A percentile compares a stretch with the other conserved stretches of the same genome.
These are phyloP conservation scores for Setaria viridis DNA, from an alignment of 202 grass and related monocot genomes.

Conservation along the genomic window DNA sequence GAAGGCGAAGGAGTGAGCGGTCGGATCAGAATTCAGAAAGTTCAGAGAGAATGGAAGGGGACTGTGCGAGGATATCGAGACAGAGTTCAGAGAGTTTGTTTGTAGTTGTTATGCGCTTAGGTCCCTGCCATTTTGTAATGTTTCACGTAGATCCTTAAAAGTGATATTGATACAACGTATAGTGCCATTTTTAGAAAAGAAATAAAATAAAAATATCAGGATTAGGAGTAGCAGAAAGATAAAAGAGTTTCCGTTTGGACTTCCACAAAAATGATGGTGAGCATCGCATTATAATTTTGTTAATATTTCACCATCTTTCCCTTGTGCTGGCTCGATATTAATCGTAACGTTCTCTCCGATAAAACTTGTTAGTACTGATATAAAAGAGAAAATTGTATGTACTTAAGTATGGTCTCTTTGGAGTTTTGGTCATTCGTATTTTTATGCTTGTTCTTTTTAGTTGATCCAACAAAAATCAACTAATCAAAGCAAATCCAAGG, in stretches of 20 bases:
- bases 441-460: not conserved
- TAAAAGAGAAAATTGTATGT: not conserved
- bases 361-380: not conserved
- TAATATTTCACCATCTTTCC: no score
- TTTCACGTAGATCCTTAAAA: not conserved
- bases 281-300: no score
- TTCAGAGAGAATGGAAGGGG: not conserved
- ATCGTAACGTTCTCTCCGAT: not conserved
- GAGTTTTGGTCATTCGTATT: not conserved
- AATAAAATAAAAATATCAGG: not conserved
- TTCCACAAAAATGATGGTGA: not conserved
- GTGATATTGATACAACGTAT: not conserved
- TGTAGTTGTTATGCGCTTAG: not conserved
- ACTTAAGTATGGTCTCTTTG: not conserved
- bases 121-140: conserved; percentile 39
- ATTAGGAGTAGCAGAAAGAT: no score
- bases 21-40: conserved; percentile 54
- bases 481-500: not conserved
- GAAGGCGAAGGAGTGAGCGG: conserved; percentile 7
- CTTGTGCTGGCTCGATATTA: not conserved
- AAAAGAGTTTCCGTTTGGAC: not conserved
- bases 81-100: conserved; percentile 35
- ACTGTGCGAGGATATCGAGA: conserved; percentile 15
- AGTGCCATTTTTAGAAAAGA: not conserved
- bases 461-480: not conserved